A percentile compares a stretch with the other conserved stretches of the same genome.
Conservation (phyloP, 2,329 filamentous ascomycete species). For the Fulvia fulva region DNA sequence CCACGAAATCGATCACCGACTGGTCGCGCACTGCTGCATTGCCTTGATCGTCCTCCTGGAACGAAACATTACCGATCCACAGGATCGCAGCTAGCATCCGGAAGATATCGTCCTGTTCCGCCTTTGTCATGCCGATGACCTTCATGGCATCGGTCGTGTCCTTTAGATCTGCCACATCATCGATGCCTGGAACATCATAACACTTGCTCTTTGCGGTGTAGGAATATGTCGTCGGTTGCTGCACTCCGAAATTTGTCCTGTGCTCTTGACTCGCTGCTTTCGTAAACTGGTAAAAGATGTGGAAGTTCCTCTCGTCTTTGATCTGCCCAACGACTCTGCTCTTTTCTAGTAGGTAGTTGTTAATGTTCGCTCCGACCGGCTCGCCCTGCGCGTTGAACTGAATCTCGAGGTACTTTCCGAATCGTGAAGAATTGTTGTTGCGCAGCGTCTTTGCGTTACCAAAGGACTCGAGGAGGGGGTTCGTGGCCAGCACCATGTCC, state of each 20-base stretch:
- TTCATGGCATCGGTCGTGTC: constrained; percentile 94
- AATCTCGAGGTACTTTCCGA: constrained; percentile 97
- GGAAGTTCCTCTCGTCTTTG: constrained; percentile 91
- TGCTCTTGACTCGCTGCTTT: constrained; percentile 89
- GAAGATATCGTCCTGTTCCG: constrained; percentile 94
- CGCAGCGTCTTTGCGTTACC: constrained; percentile 96
- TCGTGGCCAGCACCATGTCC: constrained; percentile 98
- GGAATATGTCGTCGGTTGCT: constrained; percentile 85
- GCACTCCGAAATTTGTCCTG: constrained; percentile 81
- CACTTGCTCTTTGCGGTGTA: constrained; percentile 96
- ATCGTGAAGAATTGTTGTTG: constrained; percentile 98
- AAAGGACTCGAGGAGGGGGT: constrained; percentile 93
- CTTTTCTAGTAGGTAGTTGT: constrained; percentile 96
- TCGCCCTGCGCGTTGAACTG: constrained; percentile 91
- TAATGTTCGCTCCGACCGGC: constrained; percentile 93
- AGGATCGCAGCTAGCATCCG: constrained; percentile 86
- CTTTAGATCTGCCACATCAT: constrained; percentile 81
- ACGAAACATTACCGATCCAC: constrained; percentile 93
- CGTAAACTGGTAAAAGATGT: constrained; percentile 99
- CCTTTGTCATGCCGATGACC: constrained; percentile 81
- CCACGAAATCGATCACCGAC: constrained; percentile 89
- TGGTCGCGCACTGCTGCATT: constrained; percentile 84
- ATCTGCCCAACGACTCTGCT: constrained; percentile 94
- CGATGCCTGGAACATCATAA: constrained; percentile 88
- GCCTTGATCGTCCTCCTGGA: constrained; percentile 81